Conservation (phyloP, 805 yeast genomes). For the Candida vartiovaarae region DNA sequence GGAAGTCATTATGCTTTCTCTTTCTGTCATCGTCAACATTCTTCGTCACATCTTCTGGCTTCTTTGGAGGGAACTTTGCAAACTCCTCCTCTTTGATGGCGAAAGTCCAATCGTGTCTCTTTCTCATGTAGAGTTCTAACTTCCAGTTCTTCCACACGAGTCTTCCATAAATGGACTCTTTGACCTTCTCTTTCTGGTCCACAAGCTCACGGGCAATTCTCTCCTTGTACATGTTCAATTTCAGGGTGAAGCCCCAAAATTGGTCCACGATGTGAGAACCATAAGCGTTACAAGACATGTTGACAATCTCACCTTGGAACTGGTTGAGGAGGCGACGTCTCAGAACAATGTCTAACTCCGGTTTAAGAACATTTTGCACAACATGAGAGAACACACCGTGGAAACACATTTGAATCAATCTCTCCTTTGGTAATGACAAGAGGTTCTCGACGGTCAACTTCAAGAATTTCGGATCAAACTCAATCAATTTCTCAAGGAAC, state of each 20-base stretch:
- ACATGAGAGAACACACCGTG: conserved; percentile 93
- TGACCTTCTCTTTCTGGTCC: conserved; percentile 56
- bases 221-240: conserved; percentile 79
- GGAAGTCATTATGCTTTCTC: conserved; percentile 10
- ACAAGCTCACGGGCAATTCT: conserved; percentile 66
- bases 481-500: conserved; percentile 66
- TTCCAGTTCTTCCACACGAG: conserved; percentile 95
- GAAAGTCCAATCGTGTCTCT: conserved; percentile 77
- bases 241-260: conserved; percentile 71
- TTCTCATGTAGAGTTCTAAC: conserved; percentile 70
- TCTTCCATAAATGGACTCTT: conserved; percentile 82
- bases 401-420: conserved; percentile 64
- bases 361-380: conserved; percentile 57
- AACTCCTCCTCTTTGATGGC: conserved; percentile 47
- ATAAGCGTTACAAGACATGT: conserved; percentile 73
- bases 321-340: conserved; percentile 67
- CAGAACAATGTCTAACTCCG: conserved; percentile 41
- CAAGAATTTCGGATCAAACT: conserved; percentile 56
- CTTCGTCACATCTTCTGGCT: conserved; percentile 13
- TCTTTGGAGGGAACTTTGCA: conserved; percentile 30
- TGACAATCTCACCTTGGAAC: conserved; percentile 48
- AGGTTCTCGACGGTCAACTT: conserved; percentile 52
- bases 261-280: conserved; percentile 89
- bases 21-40: conserved; percentile 5
- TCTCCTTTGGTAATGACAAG: conserved; percentile 51